Percentiles rank a stretch among this genome's conserved stretches.
Evolutionary conservation across 164 flowering plant genomes (phyloP).

Genomic region (Tetrastigma voinierianum): DNA sequence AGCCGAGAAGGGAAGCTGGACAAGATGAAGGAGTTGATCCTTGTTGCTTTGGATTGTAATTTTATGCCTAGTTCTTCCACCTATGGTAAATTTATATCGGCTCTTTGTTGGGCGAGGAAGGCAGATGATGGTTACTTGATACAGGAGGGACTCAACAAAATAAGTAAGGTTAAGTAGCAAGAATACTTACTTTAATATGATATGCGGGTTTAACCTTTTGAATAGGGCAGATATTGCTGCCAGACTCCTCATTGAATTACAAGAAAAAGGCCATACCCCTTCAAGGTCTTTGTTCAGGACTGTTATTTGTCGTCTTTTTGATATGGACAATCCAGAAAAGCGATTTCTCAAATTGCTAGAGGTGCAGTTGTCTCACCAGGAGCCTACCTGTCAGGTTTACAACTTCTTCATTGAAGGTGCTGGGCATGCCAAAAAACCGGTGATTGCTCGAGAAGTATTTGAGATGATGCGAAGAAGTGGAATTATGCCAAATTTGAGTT

Average conservation of each 20-base stretch:
- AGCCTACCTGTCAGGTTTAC: constrained; percentile 25
- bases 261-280: constrained; percentile 55
- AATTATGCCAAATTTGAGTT: too few species aligned
- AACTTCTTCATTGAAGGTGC: constrained; percentile 71
- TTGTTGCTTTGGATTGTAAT: constrained; percentile 37
- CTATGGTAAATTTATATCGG: constrained; percentile 43
- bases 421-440: constrained; percentile 59
- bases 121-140: constrained; percentile 62
- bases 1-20: constrained; percentile 61
- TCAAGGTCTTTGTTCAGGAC: constrained; percentile 31
- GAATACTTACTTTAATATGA: constrained; percentile 38
- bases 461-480: constrained; percentile 61
- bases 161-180: constrained; percentile 18
- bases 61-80: constrained; percentile 30
- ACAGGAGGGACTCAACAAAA: constrained; percentile 28
- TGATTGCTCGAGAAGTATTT: constrained; percentile 59
- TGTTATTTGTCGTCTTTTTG: constrained; percentile 45
- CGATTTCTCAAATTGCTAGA: constrained; percentile 50
- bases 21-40: constrained; percentile 57
- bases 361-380: constrained; percentile 39
- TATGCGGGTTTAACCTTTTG: constrained; percentile 40
- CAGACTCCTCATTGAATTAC: constrained; percentile 70
- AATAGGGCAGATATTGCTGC: constrained; percentile 67
- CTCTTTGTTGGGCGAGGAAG: constrained; percentile 51
- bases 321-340: constrained; percentile 40